Evolutionary conservation across 108 stramenopile species (phyloP).

Genomic region (Ochromonas danica): DNA sequence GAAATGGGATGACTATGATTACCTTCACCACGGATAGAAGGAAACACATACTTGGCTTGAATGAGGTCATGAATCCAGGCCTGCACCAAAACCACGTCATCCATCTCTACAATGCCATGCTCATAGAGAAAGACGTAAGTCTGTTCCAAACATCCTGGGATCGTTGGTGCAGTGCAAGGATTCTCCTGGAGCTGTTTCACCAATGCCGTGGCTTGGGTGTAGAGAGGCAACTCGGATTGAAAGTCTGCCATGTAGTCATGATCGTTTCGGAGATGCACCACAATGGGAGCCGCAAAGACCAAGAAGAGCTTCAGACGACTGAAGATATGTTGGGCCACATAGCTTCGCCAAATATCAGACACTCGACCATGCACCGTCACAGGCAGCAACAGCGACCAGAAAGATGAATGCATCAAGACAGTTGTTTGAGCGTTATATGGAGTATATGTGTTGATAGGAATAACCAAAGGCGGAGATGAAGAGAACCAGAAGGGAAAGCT

Average conservation of each 20-base stretch:
- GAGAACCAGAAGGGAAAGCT: constrained; percentile 49
- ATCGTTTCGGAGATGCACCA: constrained; percentile 53
- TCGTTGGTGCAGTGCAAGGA: constrained; percentile 2
- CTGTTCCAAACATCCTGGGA: constrained; percentile 44
- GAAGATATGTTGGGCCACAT: constrained; percentile 56
- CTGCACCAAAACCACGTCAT: constrained; percentile 46
- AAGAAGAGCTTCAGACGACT: constrained; percentile 37
- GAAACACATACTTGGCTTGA: constrained; percentile 46
- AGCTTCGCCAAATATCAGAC: constrained; percentile 65
- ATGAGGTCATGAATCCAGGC: constrained; percentile 54
- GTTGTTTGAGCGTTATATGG: constrained; percentile 72
- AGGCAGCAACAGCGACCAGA: constrained; percentile 61
- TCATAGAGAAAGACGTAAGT: constrained; percentile 59
- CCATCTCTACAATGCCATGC: constrained; percentile 45
- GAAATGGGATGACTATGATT: background rate
- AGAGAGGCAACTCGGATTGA: constrained; percentile 58
- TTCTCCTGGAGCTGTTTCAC: constrained; percentile 50
- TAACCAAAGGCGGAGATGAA: background rate
- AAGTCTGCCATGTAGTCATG: constrained; percentile 63
- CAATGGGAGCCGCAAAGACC: constrained; percentile 49
- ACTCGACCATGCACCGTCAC: constrained; percentile 62
- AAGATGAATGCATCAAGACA: constrained; percentile 44
- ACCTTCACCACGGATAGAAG: background rate
- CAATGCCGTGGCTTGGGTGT: constrained; percentile 48
- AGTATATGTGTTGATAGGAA: constrained; percentile 23